Conservation (phyloP, 2,329 filamentous ascomycete species). For the Pseudogymnoascus sp. region DNA sequence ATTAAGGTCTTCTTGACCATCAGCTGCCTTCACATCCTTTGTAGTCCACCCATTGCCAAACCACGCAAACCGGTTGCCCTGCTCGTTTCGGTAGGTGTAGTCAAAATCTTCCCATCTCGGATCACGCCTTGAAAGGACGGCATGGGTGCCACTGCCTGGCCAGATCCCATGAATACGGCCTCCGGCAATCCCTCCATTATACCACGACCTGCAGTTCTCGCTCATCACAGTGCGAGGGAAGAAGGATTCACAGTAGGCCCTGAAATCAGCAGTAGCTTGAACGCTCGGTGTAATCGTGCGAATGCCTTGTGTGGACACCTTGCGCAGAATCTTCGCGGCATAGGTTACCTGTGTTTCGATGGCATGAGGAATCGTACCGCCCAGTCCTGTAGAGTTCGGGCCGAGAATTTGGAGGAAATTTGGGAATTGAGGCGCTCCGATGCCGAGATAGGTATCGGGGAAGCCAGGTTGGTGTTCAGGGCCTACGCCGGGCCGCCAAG, state of each 20-base stretch:
- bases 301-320: slow-evolving; percentile 59
- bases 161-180: slow-evolving; percentile 60
- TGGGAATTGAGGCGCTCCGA: slow-evolving; percentile 11
- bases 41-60: slow-evolving; percentile 59
- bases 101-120: slow-evolving; percentile 52
- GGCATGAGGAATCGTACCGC: slow-evolving; percentile 59
- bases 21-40: slow-evolving; percentile 39
- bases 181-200: slow-evolving; percentile 57
- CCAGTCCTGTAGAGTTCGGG: slow-evolving; percentile 39
- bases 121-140: slow-evolving; percentile 48
- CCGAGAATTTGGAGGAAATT: slow-evolving; percentile 12
- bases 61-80: slow-evolving; percentile 41
- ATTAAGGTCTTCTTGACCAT: slow-evolving; percentile 32
- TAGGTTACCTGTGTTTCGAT: slow-evolving; percentile 59
- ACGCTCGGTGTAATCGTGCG: slow-evolving; percentile 49
- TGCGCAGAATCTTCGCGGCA: slow-evolving; percentile 59
- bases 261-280: slow-evolving; percentile 55
- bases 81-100: slow-evolving; percentile 27
- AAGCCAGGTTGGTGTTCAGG: slow-evolving; percentile 24
- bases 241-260: slow-evolving; percentile 51
- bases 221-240: slow-evolving; percentile 48
- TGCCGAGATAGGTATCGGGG: slow-evolving; percentile 14
- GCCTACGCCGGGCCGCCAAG: slow-evolving; percentile 48
- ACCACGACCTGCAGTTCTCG: slow-evolving; percentile 63
- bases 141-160: slow-evolving; percentile 58